Evolutionary conservation across 805 yeast genomes (phyloP).

Genomic region (Nakazawaea populi): DNA sequence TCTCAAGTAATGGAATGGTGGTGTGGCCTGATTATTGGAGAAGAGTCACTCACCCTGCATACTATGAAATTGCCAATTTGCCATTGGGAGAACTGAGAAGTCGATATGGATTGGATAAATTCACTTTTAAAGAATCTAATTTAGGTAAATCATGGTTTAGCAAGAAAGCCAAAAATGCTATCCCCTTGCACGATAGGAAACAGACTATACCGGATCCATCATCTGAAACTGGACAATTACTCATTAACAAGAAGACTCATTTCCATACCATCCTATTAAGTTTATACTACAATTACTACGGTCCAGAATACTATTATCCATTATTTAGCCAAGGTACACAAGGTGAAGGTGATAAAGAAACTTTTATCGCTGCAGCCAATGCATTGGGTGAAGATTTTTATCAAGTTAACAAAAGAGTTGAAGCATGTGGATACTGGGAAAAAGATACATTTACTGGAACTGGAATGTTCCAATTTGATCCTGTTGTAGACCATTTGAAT

Average conservation of each 20-base stretch:
- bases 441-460: slow-evolving; percentile 6
- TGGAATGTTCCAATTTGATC: slow-evolving; percentile 25
- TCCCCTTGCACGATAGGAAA: slow-evolving; percentile 52
- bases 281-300: slow-evolving; percentile 54
- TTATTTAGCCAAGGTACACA: slow-evolving; percentile 52
- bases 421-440: slow-evolving; percentile 39
- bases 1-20: slow-evolving; percentile 38
- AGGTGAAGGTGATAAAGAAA: slow-evolving; percentile 84
- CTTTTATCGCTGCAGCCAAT: slow-evolving; percentile 65
- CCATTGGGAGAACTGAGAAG: slow-evolving; percentile 28
- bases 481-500: slow-evolving; percentile 22
- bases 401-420: slow-evolving; percentile 47
- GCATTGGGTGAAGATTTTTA: slow-evolving; percentile 42
- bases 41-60: slow-evolving; percentile 55
- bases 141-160: not conserved
- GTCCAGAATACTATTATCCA: slow-evolving; percentile 53
- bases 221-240: slow-evolving; percentile 60
- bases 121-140: slow-evolving; percentile 4
- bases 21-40: slow-evolving; percentile 71
- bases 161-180: slow-evolving; percentile 16
- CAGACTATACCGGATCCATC: slow-evolving; percentile 59
- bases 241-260: slow-evolving; percentile 51
- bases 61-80: slow-evolving; percentile 47
- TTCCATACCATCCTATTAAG: slow-evolving; percentile 49
- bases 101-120: slow-evolving; percentile 23